Evolutionary conservation across 139 green algal species (phyloP), one percentile per base, ranked within the genome.

Genomic region (Chlorella sorokiniana): DNA sequence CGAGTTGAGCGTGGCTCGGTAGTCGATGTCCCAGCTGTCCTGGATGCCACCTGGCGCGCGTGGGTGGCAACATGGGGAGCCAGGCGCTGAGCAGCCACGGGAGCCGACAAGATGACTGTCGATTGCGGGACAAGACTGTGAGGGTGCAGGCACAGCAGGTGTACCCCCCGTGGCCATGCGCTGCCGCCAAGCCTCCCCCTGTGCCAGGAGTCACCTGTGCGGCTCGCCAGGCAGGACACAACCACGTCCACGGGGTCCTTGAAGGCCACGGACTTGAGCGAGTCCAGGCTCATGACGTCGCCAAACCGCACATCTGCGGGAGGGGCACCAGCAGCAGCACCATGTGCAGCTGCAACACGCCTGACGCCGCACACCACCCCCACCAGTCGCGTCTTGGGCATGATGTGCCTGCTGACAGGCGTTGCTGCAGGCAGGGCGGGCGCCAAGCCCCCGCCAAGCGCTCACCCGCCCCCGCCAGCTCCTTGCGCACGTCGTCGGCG

Each of bases 11-110:
- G 96, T 98, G 20, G 97, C 97, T 82, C 97, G 89, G 89, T 99
- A 99, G 90, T 99, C 97, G 11, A 99, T 94, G 22, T 90, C 78
- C 95, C 95, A 98, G n/a, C 91, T 97, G 92, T 99, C 97, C 86
- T 97, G 94, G 88, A 91, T 90, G 80, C 88, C 88, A 3, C 88
- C 67, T 65, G 65, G n/a, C 51, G 35, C 31, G 38, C 11, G 38
- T 54, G 38, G 40, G 6, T 29, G 9, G 18, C 14, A 33, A 14
- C 1, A 35, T 20, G 61, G 31, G 2, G 61, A 31, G 23, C 25
- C 23, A 0, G 23, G 38, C 1, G 1, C 8, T 0, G 23, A 37
- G 23, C 8, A 23, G 67, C 7, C 9, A 51, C 2, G 1, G 65
- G 22, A 51, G 18, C n/a, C n/a, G n/a, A n/a, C n/a, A n/a, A n/a